Percentiles rank a stretch among this genome's conserved stretches.
Conservation (phyloP, 129 eudicot genomes). For the Logfia minima region DNA sequence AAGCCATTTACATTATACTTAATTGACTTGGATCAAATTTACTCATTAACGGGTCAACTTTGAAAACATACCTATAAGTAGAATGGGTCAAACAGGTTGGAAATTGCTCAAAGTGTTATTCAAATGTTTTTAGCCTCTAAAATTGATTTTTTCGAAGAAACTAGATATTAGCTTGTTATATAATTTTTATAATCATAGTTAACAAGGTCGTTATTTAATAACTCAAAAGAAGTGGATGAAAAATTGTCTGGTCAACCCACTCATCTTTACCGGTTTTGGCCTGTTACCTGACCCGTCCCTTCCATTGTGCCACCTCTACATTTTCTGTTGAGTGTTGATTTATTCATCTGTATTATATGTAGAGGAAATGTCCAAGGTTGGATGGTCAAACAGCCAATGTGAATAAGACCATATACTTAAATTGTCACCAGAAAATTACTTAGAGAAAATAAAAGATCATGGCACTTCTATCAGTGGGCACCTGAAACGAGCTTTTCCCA, state of each 20-base stretch:
- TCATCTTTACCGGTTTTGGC: neutral
- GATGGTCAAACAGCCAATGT: neutral
- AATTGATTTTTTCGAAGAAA: neutral
- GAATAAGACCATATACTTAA: neutral
- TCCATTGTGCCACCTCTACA: neutral
- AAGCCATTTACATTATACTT: neutral
- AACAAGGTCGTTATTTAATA: neutral
- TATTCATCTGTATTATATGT: neutral
- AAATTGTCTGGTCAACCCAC: neutral
- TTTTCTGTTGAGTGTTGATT: neutral
- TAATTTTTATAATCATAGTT: neutral
- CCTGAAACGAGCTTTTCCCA: slow-evolving; percentile 99
- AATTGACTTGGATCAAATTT: neutral
- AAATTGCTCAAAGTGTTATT: neutral
- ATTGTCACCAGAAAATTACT: neutral
- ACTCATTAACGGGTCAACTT: no score
- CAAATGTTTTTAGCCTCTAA: neutral
- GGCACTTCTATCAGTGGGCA: slow-evolving; percentile 17
- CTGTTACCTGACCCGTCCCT: neutral
- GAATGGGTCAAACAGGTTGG: neutral
- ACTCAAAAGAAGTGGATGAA: neutral
- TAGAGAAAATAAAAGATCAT: neutral
- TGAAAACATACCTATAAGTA: neutral
- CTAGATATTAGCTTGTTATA: neutral
- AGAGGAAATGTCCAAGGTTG: neutral